Evolutionary conservation across 2,329 filamentous ascomycete species (phyloP), one percentile per base, ranked within the genome.

Genomic region (Xylariaceae sp.): DNA sequence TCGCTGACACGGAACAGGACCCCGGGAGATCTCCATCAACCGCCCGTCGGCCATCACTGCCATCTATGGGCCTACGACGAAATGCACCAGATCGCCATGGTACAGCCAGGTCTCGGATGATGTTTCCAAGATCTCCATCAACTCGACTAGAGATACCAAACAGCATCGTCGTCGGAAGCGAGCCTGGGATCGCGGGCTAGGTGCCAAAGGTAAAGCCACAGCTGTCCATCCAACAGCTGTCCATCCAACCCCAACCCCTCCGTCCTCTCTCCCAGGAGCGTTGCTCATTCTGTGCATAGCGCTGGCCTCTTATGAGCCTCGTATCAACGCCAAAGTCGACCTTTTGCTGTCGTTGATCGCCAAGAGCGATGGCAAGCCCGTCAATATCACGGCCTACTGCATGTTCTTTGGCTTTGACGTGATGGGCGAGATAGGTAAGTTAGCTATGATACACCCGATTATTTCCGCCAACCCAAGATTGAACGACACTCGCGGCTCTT

Each of bases 381-480:
- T 53, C n/a, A 39, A 53, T 14, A 40, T 29, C 3, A 48, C 42
- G 2, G 36, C 38, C 5, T 52, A 45, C 42, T 36, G 42, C 1
- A 46, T 40, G 33, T 55, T 43, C 33, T 38, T 53, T 9, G 31
- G 36, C 2, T 57, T 57, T 22, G 50, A 54, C 16, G 32, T 52
- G 3, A 50, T 52, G 38, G 50, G 45, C 10, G 37, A 43, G 22
- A 32, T 48, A 8, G n/a, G n/a, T n/a, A n/a, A n/a, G n/a, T n/a
- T n/a, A n/a, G n/a, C n/a, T n/a, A n/a, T n/a, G n/a, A n/a, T n/a
- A n/a, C n/a, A n/a, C n/a, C n/a, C n/a, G n/a, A n/a, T n/a, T n/a
- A n/a, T n/a, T n/a, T n/a, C n/a, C n/a, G n/a, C n/a, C n/a, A n/a
- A n/a, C n/a, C n/a, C n/a, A n/a, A n/a, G n/a, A n/a, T n/a, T n/a